Base-by-base conservation (phyloP, 2,329 filamentous ascomycete species). In the Fusarium falciforme region DNA sequence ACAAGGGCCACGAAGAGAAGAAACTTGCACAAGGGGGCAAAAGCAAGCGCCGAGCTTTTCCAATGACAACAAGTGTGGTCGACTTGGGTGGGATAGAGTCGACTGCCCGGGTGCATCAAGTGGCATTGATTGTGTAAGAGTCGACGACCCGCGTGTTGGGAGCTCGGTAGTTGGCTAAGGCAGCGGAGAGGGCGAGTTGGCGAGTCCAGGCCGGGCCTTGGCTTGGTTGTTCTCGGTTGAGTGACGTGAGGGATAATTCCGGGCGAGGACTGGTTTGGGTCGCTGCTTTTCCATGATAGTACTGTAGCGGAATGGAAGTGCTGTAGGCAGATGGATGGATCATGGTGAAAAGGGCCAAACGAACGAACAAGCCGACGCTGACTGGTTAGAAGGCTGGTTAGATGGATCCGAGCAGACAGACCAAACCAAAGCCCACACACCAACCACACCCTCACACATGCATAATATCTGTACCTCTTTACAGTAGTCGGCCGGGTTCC, bases 191-290 rank as follows among this genome's bases (percentile, higher is more conserved):
- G 66, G 69, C 61, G 63, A 71, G 60, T 68, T 42, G 66, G 69
- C 57, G 63, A 70, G 60, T 70, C 47, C 61, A 75, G 38, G 58
- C 69, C 47, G 66, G 42, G 63, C 54, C 64, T 67, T 67, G 68
- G 66, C 68, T 63, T 52, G 64, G 58, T 64, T 70, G 68, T 61
- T 73, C 67, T 69, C 60, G 70, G 63, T 61, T 70, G 70, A 75
- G 76, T 78, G 76, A 78, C 76, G 76, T 78, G 76, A 78, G 72
- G 71, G 64, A 78, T 70, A 71, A 74, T 62, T 61, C 70, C 65
- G 44, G 42, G 60, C 66, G 70, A 66, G 60, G 67, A 67, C 66
- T 75, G 74, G 74, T 64, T 60, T 68, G 66, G 73, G 65, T 66
- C 57, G 76, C 70, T 78, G 67, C 70, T 72, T 78, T 77, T 75